Base-by-base conservation (phyloP, 805 yeast species). In the Cyberlindnera nakhonratchasimensis region DNA sequence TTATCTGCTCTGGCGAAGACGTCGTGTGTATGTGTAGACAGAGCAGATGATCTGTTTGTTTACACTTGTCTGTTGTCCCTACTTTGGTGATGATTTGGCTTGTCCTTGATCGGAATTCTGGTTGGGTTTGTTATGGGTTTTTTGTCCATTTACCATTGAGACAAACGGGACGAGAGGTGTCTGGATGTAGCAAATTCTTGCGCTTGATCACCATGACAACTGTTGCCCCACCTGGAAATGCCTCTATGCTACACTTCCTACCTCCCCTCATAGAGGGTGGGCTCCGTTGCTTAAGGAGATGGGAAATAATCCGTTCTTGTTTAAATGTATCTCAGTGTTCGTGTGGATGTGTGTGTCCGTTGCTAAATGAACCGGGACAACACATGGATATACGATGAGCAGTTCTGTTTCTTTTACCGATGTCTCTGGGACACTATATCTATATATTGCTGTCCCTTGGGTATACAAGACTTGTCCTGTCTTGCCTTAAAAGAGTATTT, bases 141-240 rank as follows among this genome's bases (percentile, higher is more conserved):
- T 37, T 37, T 37, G 40, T 37, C 40, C 40, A 23, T 24, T 23
- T 21, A 11, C 24, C 22, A 20, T 25, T 31, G 33, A 38, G 42
- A 39, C 42, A 39, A 39, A 39, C 22, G 32, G 38, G 43, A 40
- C 43, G 22, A 16, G 31, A 24, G 43, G 39, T 40, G 43, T 40
- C 22, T 39, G 43, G 43, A 36, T 40, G 43, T 30, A 9, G 6
- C 17, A 6, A 6, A 16, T 16, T 16, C n/a, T 12, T 26, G 7
- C 13, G 29, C 29, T n/a, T n/a, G n/a, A n/a, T n/a, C n/a, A n/a
- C n/a, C n/a, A n/a, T n/a, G n/a, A n/a, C n/a, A n/a, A n/a, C n/a
- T n/a, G n/a, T n/a, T n/a, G n/a, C n/a, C n/a, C n/a, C n/a, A n/a
- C n/a, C n/a, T n/a, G n/a, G n/a, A n/a, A n/a, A n/a, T n/a, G n/a